Evolutionary conservation across 140 eudicot species (phyloP).

Genomic region (Flaveria floridana): DNA sequence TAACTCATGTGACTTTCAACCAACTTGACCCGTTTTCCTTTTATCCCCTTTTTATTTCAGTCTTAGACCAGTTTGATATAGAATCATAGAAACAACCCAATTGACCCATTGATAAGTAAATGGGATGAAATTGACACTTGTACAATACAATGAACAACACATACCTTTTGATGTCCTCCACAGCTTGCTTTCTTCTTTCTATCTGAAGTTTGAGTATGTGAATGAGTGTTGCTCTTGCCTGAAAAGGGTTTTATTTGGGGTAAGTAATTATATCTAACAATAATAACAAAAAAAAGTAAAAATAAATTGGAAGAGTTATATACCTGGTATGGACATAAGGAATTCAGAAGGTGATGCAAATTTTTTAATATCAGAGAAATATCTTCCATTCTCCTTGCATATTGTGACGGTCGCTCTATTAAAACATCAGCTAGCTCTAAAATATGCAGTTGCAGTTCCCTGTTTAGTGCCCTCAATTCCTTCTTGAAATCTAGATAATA

Average conservation of each 20-base stretch:
- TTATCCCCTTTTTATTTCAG: background rate
- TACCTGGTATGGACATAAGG: slow-evolving; percentile 88
- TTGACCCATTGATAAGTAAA: background rate
- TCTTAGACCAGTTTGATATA: background rate
- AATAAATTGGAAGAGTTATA: background rate
- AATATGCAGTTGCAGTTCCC: slow-evolving; percentile 81
- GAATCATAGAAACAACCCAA: slow-evolving; percentile 21
- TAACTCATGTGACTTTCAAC: background rate
- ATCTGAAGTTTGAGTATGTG: slow-evolving; percentile 86
- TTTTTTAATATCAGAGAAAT: slow-evolving; percentile 86
- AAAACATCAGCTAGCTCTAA: slow-evolving; percentile 94
- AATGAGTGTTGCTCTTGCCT: slow-evolving; percentile 95
- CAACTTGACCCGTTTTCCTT: background rate
- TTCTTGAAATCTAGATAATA: slow-evolving; percentile 71
- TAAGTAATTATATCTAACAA: background rate
- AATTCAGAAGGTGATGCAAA: slow-evolving; percentile 85
- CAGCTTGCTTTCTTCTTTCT: slow-evolving; percentile 81
- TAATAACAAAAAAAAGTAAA: background rate
- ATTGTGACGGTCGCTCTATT: slow-evolving; percentile 84
- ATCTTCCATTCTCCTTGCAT: slow-evolving; percentile 93
- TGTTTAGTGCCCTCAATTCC: slow-evolving; percentile 78
- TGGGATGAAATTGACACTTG: background rate
- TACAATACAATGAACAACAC: background rate
- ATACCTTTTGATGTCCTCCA: slow-evolving; percentile 88
- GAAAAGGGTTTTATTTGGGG: background rate